phyloP scores from a whole-genome alignment of 1,139 yeast genomes.

The Geotrichum histeridarum region DNA sequence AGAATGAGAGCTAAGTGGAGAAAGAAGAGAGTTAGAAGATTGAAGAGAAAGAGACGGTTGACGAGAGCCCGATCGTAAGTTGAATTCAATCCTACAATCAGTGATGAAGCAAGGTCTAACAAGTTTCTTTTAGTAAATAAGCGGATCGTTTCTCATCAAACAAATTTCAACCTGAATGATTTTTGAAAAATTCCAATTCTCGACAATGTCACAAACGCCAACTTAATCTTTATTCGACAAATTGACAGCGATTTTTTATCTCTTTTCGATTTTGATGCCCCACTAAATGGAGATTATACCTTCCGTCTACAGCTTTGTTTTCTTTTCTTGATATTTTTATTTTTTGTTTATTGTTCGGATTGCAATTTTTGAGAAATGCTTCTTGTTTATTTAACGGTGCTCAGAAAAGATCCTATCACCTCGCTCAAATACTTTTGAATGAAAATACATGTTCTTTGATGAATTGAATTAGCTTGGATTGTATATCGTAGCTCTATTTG shows the following conservation, averaged over 20 bases:
- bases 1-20: slow-evolving; percentile 57
- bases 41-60: slow-evolving; percentile 99
- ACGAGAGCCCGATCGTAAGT: slow-evolving; percentile 82
- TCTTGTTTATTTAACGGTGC: neutral
- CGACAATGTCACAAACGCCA: neutral
- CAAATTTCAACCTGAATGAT: slow-evolving; percentile 6
- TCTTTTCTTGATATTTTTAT: neutral
- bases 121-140: slow-evolving; percentile 11
- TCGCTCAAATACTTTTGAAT: neutral
- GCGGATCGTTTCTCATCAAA: slow-evolving; percentile 2
- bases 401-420: neutral
- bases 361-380: neutral
- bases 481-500: too few species aligned
- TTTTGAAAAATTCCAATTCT: neutral
- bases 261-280: slow-evolving; percentile 1
- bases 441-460: neutral
- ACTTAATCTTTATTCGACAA: neutral
- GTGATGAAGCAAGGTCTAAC: neutral
- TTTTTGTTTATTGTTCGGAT: neutral
- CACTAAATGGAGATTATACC: neutral
- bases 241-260: neutral
- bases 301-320: neutral
- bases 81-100: neutral
- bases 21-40: slow-evolving; percentile 99
- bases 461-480: too few species aligned